A percentile compares a stretch with the other conserved stretches of the same genome.
Evolutionary conservation across 306 rosid genomes (phyloP).

Genomic region (Parietaria judaica): DNA sequence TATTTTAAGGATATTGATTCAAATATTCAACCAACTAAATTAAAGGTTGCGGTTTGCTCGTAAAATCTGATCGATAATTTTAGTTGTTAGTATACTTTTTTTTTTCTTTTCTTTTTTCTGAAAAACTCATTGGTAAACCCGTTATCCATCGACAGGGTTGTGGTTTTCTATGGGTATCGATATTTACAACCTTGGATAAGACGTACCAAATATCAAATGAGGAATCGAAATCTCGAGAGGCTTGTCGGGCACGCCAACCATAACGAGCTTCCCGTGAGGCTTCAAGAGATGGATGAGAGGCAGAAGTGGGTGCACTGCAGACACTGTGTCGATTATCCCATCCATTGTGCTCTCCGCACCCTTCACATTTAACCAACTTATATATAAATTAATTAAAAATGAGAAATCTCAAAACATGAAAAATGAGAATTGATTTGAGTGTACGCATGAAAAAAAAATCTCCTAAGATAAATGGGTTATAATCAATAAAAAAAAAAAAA

Average conservation of each 20-base stretch:
- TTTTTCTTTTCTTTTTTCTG: too few species aligned
- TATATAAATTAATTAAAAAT: neutral
- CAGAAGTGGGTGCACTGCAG: slow-evolving; percentile 6
- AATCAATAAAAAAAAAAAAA: too few species aligned
- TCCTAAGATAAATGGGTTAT: too few species aligned
- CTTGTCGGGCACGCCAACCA: slow-evolving; percentile 6
- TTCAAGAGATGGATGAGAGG: slow-evolving; percentile 1
- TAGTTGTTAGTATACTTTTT: too few species aligned
- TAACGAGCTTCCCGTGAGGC: slow-evolving; percentile 3
- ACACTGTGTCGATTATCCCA: slow-evolving; percentile 9
- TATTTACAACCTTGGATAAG: too few species aligned
- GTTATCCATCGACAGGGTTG: neutral
- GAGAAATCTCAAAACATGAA: neutral
- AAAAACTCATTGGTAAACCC: too few species aligned
- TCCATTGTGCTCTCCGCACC: slow-evolving; percentile 9
- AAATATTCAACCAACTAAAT: too few species aligned
- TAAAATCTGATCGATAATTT: too few species aligned
- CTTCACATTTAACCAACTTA: neutral
- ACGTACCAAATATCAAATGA: neutral
- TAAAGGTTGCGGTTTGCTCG: too few species aligned
- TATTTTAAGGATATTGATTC: too few species aligned
- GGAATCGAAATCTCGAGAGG: slow-evolving; percentile 1
- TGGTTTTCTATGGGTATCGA: too few species aligned
- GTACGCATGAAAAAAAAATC: too few species aligned
- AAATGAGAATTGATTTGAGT: neutral